These are phyloP conservation scores for Vitis hybrid DNA, from an alignment of 177 flowering plant genomes.

Conservation along the genomic window DNA sequence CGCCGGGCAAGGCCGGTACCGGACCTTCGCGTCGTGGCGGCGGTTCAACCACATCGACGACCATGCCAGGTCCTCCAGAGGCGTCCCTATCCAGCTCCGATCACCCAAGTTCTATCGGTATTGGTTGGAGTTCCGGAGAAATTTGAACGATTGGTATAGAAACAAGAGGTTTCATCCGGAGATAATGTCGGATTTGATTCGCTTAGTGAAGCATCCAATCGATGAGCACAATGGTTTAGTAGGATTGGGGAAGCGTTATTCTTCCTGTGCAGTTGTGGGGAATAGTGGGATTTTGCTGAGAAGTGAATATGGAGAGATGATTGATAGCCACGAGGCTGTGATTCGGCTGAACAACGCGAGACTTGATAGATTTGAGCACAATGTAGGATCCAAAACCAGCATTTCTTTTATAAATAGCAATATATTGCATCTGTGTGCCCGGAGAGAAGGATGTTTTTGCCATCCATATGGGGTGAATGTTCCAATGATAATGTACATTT, in stretches of 20 bases:
- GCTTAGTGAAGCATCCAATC: slow-evolving; percentile 45
- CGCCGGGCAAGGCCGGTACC: slow-evolving; percentile 30
- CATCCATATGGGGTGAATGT: slow-evolving; percentile 81
- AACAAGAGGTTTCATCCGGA: slow-evolving; percentile 53
- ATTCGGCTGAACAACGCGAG: slow-evolving; percentile 89
- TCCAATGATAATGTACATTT: slow-evolving; percentile 80
- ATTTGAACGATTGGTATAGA: slow-evolving; percentile 59
- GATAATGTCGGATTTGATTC: slow-evolving; percentile 43
- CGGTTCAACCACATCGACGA: slow-evolving; percentile 28
- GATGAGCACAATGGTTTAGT: slow-evolving; percentile 36
- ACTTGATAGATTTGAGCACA: slow-evolving; percentile 34
- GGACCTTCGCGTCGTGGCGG: slow-evolving; percentile 52
- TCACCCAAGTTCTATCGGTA: slow-evolving; percentile 48
- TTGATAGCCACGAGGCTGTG: slow-evolving; percentile 87
- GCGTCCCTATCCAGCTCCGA: slow-evolving; percentile 36
- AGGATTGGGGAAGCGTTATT: slow-evolving; percentile 26
- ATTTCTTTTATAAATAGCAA: slow-evolving; percentile 89
- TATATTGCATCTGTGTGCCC: slow-evolving; percentile 72
- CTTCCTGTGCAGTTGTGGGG: slow-evolving; percentile 91
- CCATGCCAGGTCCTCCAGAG: slow-evolving; percentile 22
- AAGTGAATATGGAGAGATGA: slow-evolving; percentile 50
- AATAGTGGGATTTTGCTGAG: slow-evolving; percentile 86
- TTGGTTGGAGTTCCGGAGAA: slow-evolving; percentile 60
- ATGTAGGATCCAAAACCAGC: slow-evolving; percentile 81
- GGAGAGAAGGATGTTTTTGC: slow-evolving; percentile 73